Evolutionary conservation across 139 green algal species (phyloP).

Genomic region (Chlorokybus atmophyticus): DNA sequence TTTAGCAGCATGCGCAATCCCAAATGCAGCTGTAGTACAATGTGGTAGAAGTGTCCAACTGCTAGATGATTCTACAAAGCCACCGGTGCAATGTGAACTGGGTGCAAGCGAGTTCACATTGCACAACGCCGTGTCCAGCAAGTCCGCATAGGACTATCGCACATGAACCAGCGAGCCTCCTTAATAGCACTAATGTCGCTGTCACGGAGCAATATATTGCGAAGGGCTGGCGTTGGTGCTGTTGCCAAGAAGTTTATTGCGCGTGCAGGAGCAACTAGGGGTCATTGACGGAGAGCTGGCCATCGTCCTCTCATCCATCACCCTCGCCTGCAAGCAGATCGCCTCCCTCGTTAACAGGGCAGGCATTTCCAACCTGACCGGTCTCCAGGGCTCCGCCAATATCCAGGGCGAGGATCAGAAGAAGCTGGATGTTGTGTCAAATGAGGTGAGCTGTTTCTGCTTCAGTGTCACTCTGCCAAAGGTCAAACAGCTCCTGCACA

Average conservation of each 20-base stretch:
- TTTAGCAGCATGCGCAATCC: too few species aligned
- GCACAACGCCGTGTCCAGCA: too few species aligned
- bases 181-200: not conserved
- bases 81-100: too few species aligned
- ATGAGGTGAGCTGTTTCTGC: slow-evolving; percentile 76
- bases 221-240: not conserved
- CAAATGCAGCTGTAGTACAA: too few species aligned
- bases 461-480: too few species aligned
- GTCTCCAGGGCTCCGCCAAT: slow-evolving; percentile 24
- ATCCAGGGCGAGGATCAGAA: slow-evolving; percentile 94
- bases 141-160: too few species aligned
- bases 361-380: slow-evolving; percentile 85
- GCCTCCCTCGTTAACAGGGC: slow-evolving; percentile 74
- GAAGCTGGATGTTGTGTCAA: slow-evolving; percentile 98
- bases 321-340: slow-evolving; percentile 96
- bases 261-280: slow-evolving; percentile 48
- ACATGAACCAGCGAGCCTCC: not conserved
- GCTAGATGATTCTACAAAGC: too few species aligned
- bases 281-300: slow-evolving; percentile 81
- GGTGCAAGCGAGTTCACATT: too few species aligned
- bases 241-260: too few species aligned
- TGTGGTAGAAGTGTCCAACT: too few species aligned
- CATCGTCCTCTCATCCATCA: slow-evolving; percentile 81
- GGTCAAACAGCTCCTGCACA: too few species aligned
- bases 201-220: not conserved